Evolutionary conservation across 352 stramenopile species (phyloP), one percentile per base, ranked within the genome.

Genomic region (Phytophthora crassamura): DNA sequence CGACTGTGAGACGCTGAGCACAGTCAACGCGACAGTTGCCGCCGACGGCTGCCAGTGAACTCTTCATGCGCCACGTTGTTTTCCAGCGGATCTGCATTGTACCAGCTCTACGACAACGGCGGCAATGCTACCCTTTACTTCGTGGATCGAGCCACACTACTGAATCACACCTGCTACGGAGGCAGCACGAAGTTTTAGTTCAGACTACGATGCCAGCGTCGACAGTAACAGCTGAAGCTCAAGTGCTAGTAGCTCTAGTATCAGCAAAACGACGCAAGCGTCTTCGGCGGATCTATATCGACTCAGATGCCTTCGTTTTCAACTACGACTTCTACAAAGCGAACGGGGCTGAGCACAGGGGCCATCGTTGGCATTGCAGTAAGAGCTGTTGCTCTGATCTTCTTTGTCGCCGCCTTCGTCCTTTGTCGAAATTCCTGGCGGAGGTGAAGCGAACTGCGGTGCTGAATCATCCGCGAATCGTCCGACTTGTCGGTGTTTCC

Each of bases 381-480:
- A 8, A 43, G 42, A 34, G 18, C 34, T 18, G 9, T 46, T 16
- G 55, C n/a, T 34, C 22, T 63, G 7, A 40, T 47, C 7, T 32
- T 49, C 34, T 41, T 32, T 30, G 9, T 61, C 11, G 32, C 53
- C 11, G 42, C 22, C 10, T n/a, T 53, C 5, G 22, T 52, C 2
- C 15, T 61, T 10, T 61, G 40, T 16, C 32, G 53, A 16, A 61
- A 16, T 61, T 61, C 32, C 33, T 54, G 18, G 43, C 50, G 56
- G 80, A 82, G 43, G 76, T 84, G 47, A 77, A 78, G 36, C 56
- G 74, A 28, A 64, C 66, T 20, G 56, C 62, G 8, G 39, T 69
- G 25, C 40, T 84, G n/a, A 62, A 78, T 6, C 72, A 84, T 48
- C 65, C 67, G 22, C 59, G 75, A 22, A 80, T 84, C 28, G 69